phyloP scores from a whole-genome alignment of 2,329 filamentous ascomycete species.

The Trichoderma harzianum region DNA sequence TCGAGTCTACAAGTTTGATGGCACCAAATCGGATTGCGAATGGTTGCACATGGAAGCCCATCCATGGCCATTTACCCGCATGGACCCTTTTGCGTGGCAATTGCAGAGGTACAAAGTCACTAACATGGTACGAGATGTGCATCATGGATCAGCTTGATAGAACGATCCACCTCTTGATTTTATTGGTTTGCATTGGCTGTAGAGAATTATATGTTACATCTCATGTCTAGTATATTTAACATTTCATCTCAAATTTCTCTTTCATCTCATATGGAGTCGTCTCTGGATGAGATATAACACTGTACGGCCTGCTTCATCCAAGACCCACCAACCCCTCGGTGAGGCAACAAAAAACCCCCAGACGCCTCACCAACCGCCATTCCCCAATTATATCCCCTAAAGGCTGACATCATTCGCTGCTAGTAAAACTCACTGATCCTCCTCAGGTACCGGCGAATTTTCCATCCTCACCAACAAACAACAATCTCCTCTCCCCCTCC shows the following conservation, averaged over 20 bases:
- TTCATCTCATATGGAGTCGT: background rate
- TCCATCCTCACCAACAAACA: conserved; percentile 6
- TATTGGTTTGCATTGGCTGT: background rate
- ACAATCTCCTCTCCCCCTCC: background rate
- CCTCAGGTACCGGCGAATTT: conserved; percentile 15
- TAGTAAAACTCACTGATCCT: background rate
- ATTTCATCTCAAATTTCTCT: too few relatives aligned
- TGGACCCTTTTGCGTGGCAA: background rate
- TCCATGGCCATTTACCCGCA: background rate
- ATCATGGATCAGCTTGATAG: background rate
- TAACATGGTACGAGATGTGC: background rate
- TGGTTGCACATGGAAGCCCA: background rate
- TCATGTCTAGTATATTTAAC: too few relatives aligned
- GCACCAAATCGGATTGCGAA: background rate
- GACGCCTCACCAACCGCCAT: conserved; percentile 2
- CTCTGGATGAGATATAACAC: background rate
- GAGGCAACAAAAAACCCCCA: background rate
- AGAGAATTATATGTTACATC: background rate
- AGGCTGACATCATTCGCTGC: conserved; percentile 21
- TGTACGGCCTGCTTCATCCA: background rate
- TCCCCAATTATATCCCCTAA: background rate
- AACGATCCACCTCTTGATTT: background rate
- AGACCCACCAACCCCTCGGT: background rate
- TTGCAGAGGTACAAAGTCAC: background rate
- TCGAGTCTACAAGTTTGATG: background rate